Evolutionary conservation across 257 asterid genomes (phyloP).

Genomic region (Solanum boliviense): DNA sequence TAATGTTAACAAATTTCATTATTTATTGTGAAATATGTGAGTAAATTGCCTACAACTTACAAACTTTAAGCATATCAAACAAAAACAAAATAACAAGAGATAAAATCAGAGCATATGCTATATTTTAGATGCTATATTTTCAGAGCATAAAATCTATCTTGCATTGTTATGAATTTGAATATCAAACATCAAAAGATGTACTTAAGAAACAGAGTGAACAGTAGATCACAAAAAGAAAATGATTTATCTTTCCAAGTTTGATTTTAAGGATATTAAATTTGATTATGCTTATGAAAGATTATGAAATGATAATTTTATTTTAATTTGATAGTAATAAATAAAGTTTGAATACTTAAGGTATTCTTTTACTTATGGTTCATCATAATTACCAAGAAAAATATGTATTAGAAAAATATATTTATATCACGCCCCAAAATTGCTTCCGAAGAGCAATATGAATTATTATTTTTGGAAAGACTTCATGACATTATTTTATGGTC

Average conservation of each 20-base stretch:
- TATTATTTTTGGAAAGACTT: neutral
- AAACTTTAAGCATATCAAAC: neutral
- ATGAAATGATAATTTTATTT: neutral
- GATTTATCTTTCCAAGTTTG: too few relatives aligned
- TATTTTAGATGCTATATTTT: too few relatives aligned
- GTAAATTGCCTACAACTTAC: neutral
- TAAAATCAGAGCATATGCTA: neutral
- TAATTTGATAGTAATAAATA: too few relatives aligned
- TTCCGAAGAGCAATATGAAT: neutral
- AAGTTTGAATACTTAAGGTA: neutral
- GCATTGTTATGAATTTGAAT: too few relatives aligned
- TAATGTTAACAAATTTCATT: neutral
- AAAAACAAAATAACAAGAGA: too few relatives aligned
- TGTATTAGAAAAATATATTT: too few relatives aligned
- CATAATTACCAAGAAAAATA: too few relatives aligned
- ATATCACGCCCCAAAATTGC: neutral
- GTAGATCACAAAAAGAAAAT: too few relatives aligned
- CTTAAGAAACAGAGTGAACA: too few relatives aligned
- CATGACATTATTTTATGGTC: neutral
- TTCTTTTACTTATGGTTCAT: neutral
- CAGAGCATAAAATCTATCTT: neutral
- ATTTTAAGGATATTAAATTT: too few relatives aligned
- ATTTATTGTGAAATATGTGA: neutral
- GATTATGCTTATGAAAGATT: neutral
- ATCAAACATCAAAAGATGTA: neutral